These are phyloP conservation scores for Helichrysum umbraculigerum DNA, from an alignment of 129 eudicot genomes.

Conservation along the genomic window DNA sequence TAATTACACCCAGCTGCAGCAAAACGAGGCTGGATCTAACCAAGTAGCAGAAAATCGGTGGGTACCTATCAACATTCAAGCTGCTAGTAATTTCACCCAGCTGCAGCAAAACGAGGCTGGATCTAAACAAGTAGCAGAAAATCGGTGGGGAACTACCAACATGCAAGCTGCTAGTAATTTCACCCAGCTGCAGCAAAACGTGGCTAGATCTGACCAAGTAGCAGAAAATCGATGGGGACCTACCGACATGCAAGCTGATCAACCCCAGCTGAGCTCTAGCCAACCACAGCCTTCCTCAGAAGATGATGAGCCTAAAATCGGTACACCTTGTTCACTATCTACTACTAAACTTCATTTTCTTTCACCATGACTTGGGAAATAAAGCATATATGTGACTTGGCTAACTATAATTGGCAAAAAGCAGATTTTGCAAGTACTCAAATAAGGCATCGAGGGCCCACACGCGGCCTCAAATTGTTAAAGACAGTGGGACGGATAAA, in stretches of 20 bases:
- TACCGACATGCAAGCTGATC: conserved; percentile 9
- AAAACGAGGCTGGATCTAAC: background rate
- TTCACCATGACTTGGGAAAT: background rate
- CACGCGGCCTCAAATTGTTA: conserved; percentile 27
- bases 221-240: background rate
- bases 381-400: background rate
- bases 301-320: conserved; percentile 21
- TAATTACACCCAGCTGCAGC: too few species aligned
- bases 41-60: background rate
- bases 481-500: conserved; percentile 31
- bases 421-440: conserved; percentile 30
- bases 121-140: background rate
- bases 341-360: background rate
- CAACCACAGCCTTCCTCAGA: conserved; percentile 16
- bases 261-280: conserved; percentile 30
- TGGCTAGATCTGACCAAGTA: conserved; percentile 19
- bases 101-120: background rate
- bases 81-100: too few species aligned
- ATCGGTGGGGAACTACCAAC: background rate
- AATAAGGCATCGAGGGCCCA: conserved; percentile 40
- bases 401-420: conserved; percentile 17
- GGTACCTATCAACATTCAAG: background rate
- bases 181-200: conserved; percentile 22
- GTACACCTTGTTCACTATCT: conserved; percentile 15
- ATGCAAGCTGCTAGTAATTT: background rate